Evolutionary conservation across 83 land plant species (phyloP), one percentile per base, ranked within the genome.

Genomic region (Picea abies): DNA sequence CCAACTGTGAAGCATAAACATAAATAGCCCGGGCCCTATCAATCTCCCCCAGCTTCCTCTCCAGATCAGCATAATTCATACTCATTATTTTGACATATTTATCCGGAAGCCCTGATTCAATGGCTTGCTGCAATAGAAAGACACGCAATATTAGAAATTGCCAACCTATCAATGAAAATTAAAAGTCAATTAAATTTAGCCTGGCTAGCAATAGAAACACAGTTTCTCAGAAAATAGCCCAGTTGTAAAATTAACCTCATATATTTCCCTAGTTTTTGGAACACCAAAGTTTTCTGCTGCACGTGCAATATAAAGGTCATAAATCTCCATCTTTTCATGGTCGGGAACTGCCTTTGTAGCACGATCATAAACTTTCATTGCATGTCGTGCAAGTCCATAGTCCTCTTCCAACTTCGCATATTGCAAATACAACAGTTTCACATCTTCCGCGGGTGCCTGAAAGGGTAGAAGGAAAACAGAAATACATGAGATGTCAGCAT

Each of bases 331-430:
- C 77, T 97, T 97, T 72, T 97, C 97, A 81, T 86, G 63, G 58
- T 90, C 92, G 5, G 96, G 91, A 52, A 97, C 99, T 80, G 97
- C 95, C 85, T 96, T 97, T 20, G 95, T 87, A 47, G 98, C 99
- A 52, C 92, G 89, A 75, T 94, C 94, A 82, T 97, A 97, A 14
- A 97, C 96, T 82, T 85, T 89, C 95, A 97, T 92, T 23, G 99
- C 99, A 77, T 92, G 90, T 72, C 90, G 92, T 37, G 98, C 98
- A 32, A 97, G 91, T 22, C 99, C 99, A 97, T 84, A 87, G 15
- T 96, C 98, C 84, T 97, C 99, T 87, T 97, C 99, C 83, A 97
- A 85, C 79, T 97, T 97, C 61, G 98, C 98, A 86, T 95, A 97
- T 84, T 94, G 96, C 32, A 97, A 85, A 80, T 89, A 97, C n/a